These are phyloP conservation scores for Fusarium sp. DNA, from an alignment of 2,329 filamentous ascomycete species.

Conservation along the genomic window DNA sequence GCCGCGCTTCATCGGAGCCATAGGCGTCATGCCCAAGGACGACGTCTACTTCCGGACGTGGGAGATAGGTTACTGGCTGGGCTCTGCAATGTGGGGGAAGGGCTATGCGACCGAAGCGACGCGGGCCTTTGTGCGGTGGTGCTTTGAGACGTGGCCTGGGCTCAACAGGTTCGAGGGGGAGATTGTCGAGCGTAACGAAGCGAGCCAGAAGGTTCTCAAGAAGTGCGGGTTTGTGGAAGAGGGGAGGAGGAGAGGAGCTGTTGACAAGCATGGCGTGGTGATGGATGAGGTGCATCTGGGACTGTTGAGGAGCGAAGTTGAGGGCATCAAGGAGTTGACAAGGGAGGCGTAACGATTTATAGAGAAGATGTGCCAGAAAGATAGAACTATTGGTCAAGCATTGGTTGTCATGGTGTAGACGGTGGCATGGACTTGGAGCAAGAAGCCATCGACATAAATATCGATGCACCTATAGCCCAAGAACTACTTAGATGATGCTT, in stretches of 20 bases:
- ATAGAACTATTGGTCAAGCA: not conserved
- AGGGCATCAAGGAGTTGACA: conserved; percentile 9
- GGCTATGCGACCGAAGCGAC: conserved; percentile 62
- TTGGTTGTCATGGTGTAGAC: not conserved
- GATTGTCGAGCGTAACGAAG: conserved; percentile 58
- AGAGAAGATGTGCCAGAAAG: not conserved
- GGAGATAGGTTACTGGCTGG: conserved; percentile 68
- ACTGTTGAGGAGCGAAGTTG: conserved; percentile 57
- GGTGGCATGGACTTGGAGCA: not conserved
- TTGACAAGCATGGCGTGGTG: conserved; percentile 59
- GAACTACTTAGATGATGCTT: too few relatives aligned
- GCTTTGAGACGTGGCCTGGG: conserved; percentile 59
- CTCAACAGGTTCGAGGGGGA: conserved; percentile 61
- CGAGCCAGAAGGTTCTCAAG: conserved; percentile 60
- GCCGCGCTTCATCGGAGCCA: conserved; percentile 56
- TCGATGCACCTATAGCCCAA: too few relatives aligned
- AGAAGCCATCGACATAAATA: too few relatives aligned
- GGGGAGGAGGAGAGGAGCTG: conserved; percentile 59
- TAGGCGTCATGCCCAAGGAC: conserved; percentile 56
- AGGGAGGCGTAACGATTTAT: not conserved
- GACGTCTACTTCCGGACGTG: conserved; percentile 61
- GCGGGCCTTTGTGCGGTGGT: conserved; percentile 59
- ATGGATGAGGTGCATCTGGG: conserved; percentile 58
- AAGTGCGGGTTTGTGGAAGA: conserved; percentile 62
- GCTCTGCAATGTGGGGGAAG: conserved; percentile 60